Evolutionary conservation across 2,329 filamentous ascomycete species (phyloP).

Genomic region (Lanzia echinophila): DNA sequence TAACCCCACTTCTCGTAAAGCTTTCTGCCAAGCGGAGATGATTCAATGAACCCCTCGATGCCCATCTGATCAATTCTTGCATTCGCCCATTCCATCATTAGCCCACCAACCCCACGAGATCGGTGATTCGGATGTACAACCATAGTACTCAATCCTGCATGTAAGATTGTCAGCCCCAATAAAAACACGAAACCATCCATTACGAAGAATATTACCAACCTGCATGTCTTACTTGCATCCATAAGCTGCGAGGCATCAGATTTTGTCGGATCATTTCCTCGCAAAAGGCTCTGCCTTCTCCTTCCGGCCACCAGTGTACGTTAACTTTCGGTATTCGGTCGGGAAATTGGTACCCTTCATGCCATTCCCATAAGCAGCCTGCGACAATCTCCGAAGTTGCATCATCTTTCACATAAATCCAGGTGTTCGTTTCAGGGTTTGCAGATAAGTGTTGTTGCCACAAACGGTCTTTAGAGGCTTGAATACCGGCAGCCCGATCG

Average conservation of each 20-base stretch:
- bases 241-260: background rate
- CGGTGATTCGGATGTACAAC: background rate
- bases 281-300: too few relatives aligned
- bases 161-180: too few relatives aligned
- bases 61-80: background rate
- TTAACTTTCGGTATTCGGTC: too few relatives aligned
- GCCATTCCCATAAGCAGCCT: background rate
- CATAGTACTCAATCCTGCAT: background rate
- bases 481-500: too few relatives aligned
- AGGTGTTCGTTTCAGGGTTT: background rate
- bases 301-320: too few relatives aligned
- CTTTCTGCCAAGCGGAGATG: background rate
- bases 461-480: too few relatives aligned
- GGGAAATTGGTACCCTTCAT: background rate
- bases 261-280: background rate
- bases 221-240: background rate
- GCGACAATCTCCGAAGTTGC: background rate
- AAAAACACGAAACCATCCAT: too few relatives aligned
- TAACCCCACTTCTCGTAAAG: slow-evolving; percentile 4
- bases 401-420: background rate
- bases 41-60: background rate
- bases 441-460: background rate
- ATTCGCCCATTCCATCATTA: slow-evolving; percentile 2
- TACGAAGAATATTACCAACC: background rate
- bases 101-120: background rate